Base-by-base conservation (phyloP, 2,329 filamentous ascomycete species). In the Epichloe scottii region DNA sequence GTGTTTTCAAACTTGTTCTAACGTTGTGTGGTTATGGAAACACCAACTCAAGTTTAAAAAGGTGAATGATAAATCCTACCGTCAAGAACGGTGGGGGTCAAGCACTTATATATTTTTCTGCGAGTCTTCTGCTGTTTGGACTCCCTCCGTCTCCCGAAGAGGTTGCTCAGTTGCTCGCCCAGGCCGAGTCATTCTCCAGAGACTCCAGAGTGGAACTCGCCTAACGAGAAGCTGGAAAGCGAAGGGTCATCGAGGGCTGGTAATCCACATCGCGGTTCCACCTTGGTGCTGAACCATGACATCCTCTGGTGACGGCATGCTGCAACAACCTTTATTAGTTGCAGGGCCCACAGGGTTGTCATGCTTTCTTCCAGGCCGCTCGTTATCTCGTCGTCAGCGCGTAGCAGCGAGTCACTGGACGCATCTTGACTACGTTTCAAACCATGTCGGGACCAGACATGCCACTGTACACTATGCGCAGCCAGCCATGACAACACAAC, bases 81-180 rank as follows among this genome's bases (percentile, higher is more conserved):
- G 67, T 69, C 64, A 63, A 57, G 65, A 68, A 69, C 67, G 67
- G 67, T 69, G 65, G 64, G 63, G 58, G 54, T 46, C 52, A 51
- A 48, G 50, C 37, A 55, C 49, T 58, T 65, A 68, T 68, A 68
- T 68, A 68, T 46, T 44, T 48, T 35, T 41, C n/a, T n/a, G 30
- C 40, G 37, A 33, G 33, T 26, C 8, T 17, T 12, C 35, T 33
- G 26, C 21, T 48, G 47, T 34, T 45, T n/a, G 34, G 47, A 47
- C 48, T 39, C 46, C 52, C 40, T 39, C 46, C 17, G 41, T 54
- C 40, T 47, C 19, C 3, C 19, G 23, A 5, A 2, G 23, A 23
- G 23, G 23, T 23, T 21, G 19, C 3, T 8, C 26, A 26, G 26
- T 39, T 35, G n/a, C 3, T 37, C 42, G 23, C 26, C 14, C 35